Percentiles rank a stretch among this genome's conserved stretches.
Evolutionary conservation across 2,329 filamentous ascomycete species (phyloP).

Genomic region (Elsinoe batatas): DNA sequence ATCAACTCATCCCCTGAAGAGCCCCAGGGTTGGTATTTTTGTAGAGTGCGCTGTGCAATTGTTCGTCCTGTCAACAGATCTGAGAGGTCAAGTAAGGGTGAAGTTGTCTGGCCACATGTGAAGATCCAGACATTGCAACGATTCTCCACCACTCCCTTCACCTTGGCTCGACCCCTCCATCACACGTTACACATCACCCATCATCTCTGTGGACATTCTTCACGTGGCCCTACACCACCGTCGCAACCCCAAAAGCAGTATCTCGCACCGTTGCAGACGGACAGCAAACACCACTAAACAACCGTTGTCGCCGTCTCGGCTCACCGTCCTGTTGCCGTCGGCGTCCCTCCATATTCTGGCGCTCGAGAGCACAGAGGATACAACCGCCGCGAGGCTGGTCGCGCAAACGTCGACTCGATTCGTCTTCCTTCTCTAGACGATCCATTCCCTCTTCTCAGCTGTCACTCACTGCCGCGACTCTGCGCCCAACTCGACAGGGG

Average conservation of each 20-base stretch:
- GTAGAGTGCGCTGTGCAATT: neutral
- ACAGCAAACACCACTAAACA: slow-evolving; percentile 12
- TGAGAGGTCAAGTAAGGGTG: neutral
- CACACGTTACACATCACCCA: neutral
- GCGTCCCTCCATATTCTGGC: slow-evolving; percentile 8
- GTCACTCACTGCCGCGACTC: neutral
- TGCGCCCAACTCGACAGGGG: neutral
- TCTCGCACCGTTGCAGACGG: slow-evolving; percentile 1
- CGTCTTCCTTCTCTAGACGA: neutral
- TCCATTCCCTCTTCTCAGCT: neutral
- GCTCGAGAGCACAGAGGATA: neutral
- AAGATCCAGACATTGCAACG: neutral
- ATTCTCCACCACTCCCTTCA: neutral
- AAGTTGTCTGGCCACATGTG: neutral
- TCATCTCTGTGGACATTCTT: neutral
- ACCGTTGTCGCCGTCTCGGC: slow-evolving; percentile 6
- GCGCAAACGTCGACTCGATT: slow-evolving; percentile 11
- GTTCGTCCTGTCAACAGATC: neutral
- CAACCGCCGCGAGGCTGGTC: slow-evolving; percentile 12
- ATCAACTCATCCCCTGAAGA: neutral
- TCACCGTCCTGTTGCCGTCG: slow-evolving; percentile 10
- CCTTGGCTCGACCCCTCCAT: slow-evolving; percentile 2
- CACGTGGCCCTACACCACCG: neutral
- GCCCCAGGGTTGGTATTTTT: neutral
- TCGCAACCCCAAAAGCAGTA: slow-evolving; percentile 9